phyloP scores from a whole-genome alignment of 495 filamentous ascomycete species.

The Melanomma pulvis-pyrius region DNA sequence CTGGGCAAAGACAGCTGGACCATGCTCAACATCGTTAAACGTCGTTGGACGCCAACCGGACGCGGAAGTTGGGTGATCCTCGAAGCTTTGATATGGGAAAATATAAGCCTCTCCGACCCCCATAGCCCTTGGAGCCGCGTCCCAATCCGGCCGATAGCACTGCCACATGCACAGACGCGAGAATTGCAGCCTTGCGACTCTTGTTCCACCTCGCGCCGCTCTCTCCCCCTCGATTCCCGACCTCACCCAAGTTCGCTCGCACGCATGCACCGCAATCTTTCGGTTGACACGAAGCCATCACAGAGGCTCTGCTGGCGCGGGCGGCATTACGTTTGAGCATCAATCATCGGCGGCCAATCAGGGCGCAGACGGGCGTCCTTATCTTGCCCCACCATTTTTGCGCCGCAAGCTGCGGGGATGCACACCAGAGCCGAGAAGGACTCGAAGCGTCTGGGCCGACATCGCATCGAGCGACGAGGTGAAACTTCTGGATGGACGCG shows the following conservation, averaged over 20 bases:
- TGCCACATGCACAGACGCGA: background rate
- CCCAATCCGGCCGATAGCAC: constrained; percentile 9
- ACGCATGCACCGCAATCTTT: background rate
- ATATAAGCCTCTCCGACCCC: constrained; percentile 13
- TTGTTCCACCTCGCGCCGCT: background rate
- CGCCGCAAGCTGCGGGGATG: constrained; percentile 24
- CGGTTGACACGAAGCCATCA: constrained; percentile 21
- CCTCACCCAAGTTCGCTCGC: background rate
- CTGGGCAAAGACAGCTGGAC: background rate
- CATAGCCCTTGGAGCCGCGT: constrained; percentile 26
- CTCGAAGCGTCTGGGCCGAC: constrained; percentile 15
- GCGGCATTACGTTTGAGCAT: constrained; percentile 24
- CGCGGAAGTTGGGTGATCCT: constrained; percentile 2
- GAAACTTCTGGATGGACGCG: background rate
- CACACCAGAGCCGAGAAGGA: constrained; percentile 10
- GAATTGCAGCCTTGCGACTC: background rate
- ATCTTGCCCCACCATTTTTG: constrained; percentile 9
- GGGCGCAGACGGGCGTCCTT: background rate
- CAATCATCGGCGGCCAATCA: constrained; percentile 21
- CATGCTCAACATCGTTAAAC: background rate
- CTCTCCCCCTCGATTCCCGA: background rate
- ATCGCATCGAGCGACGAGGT: constrained; percentile 12
- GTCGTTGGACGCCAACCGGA: background rate
- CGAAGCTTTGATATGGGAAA: constrained; percentile 13
- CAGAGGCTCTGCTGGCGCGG: background rate